Evolutionary conservation across 176 grass and related monocot genomes (phyloP).

Genomic region (Eleusine coracana): DNA sequence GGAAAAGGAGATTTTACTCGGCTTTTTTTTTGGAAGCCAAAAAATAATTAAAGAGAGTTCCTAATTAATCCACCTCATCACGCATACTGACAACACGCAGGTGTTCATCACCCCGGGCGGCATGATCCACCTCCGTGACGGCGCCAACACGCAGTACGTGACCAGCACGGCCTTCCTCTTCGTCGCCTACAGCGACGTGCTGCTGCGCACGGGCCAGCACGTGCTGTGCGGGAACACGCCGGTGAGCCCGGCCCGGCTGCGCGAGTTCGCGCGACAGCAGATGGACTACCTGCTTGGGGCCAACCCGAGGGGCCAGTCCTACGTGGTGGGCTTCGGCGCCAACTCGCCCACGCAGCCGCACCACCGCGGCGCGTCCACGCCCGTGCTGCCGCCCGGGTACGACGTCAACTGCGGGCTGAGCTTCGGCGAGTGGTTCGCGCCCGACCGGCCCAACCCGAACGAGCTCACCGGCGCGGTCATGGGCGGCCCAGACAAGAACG

Average conservation of each 20-base stretch:
- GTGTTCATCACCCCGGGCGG: conserved; percentile 82
- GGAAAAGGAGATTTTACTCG: too few species aligned
- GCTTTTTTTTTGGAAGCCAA: too few species aligned
- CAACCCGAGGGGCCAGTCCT: conserved; percentile 75
- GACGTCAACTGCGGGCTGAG: conserved; percentile 74
- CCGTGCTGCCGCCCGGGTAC: conserved; percentile 31
- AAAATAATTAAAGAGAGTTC: too few species aligned
- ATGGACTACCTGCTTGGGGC: conserved; percentile 87
- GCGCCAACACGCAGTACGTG: conserved; percentile 93
- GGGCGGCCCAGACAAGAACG: conserved; percentile 68
- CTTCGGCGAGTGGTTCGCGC: conserved; percentile 71
- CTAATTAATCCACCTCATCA: too few species aligned
- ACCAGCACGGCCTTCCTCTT: conserved; percentile 83
- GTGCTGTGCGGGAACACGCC: conserved; percentile 64
- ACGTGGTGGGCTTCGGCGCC: conserved; percentile 77
- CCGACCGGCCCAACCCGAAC: conserved; percentile 67
- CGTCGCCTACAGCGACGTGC: conserved; percentile 69
- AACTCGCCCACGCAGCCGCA: conserved; percentile 76
- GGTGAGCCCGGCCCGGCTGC: conserved; percentile 50
- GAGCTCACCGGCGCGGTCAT: conserved; percentile 93
- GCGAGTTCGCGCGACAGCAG: conserved; percentile 86
- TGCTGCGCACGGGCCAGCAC: conserved; percentile 49
- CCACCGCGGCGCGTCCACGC: conserved; percentile 80
- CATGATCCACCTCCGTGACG: conserved; percentile 88
- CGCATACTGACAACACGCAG: conserved; percentile 26